These are phyloP conservation scores for Mucor ambiguus DNA, from an alignment of 371 early-diverging fungal species.

Conservation along the genomic window DNA sequence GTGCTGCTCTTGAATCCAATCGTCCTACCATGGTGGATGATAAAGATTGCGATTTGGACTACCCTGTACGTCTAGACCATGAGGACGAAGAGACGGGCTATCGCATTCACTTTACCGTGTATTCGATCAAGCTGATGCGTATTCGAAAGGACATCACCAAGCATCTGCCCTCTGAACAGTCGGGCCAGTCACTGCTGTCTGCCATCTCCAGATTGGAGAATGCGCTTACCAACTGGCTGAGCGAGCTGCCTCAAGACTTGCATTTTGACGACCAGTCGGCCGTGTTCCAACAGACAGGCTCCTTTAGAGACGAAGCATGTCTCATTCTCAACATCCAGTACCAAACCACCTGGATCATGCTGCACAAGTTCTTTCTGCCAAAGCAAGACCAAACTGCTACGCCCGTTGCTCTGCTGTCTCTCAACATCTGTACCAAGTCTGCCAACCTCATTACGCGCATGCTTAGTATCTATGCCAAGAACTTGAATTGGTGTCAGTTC, in stretches of 20 bases:
- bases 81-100: slow-evolving; percentile 54
- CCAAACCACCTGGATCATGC: slow-evolving; percentile 55
- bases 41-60: slow-evolving; percentile 61
- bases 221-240: slow-evolving; percentile 53
- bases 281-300: slow-evolving; percentile 33
- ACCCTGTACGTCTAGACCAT: slow-evolving; percentile 47
- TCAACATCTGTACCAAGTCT: slow-evolving; percentile 38
- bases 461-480: slow-evolving; percentile 41
- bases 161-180: slow-evolving; percentile 49
- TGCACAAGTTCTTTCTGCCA: slow-evolving; percentile 52
- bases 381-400: slow-evolving; percentile 41
- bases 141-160: slow-evolving; percentile 62
- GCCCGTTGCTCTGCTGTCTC: slow-evolving; percentile 35
- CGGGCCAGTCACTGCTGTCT: slow-evolving; percentile 45
- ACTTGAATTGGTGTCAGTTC: slow-evolving; percentile 52
- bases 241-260: slow-evolving; percentile 45
- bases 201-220: slow-evolving; percentile 58
- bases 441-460: slow-evolving; percentile 51
- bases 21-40: slow-evolving; percentile 64
- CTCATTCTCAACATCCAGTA: slow-evolving; percentile 44
- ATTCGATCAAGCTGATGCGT: slow-evolving; percentile 58
- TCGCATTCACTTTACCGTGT: slow-evolving; percentile 47
- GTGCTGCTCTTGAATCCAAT: slow-evolving; percentile 52
- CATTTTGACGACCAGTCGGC: slow-evolving; percentile 28
- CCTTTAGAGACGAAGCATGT: slow-evolving; percentile 45